These are phyloP conservation scores for Geotrichum macrosporum DNA, from an alignment of 1,139 yeast genomes.

Conservation along the genomic window DNA sequence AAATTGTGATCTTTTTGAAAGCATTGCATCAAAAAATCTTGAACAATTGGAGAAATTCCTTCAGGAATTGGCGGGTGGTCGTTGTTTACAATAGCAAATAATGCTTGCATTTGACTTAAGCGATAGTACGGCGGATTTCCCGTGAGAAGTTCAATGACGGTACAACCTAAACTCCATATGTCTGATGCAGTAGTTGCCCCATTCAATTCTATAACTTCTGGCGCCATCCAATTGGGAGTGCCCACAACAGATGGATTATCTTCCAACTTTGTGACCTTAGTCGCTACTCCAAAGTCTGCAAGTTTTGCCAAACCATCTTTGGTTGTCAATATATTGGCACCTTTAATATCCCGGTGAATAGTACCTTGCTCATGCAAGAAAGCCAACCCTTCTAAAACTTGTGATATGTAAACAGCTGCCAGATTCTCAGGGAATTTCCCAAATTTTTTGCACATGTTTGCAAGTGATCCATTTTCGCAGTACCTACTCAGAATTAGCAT, in stretches of 20 bases:
- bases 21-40: constrained; percentile 68
- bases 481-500: constrained; percentile 37
- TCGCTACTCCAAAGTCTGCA: constrained; percentile 79
- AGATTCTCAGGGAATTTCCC: constrained; percentile 56
- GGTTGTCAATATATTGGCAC: constrained; percentile 66
- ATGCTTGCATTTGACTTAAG: constrained; percentile 76
- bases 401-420: constrained; percentile 57
- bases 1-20: constrained; percentile 70
- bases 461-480: constrained; percentile 82
- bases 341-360: constrained; percentile 74
- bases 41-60: constrained; percentile 44
- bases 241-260: constrained; percentile 45
- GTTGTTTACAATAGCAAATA: constrained; percentile 89
- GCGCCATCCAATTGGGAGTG: constrained; percentile 88
- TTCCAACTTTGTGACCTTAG: constrained; percentile 36
- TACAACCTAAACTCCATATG: constrained; percentile 85
- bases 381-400: constrained; percentile 67
- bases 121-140: constrained; percentile 87
- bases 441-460: constrained; percentile 57
- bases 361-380: constrained; percentile 70
- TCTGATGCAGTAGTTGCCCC: constrained; percentile 82
- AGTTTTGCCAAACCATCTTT: constrained; percentile 58
- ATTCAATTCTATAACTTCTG: constrained; percentile 71
- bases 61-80: constrained; percentile 75
- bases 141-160: constrained; percentile 78